Evolutionary conservation across 352 stramenopile genomes (phyloP), one percentile per base, ranked within the genome.

Genomic region (Globisporangium camurandrum): DNA sequence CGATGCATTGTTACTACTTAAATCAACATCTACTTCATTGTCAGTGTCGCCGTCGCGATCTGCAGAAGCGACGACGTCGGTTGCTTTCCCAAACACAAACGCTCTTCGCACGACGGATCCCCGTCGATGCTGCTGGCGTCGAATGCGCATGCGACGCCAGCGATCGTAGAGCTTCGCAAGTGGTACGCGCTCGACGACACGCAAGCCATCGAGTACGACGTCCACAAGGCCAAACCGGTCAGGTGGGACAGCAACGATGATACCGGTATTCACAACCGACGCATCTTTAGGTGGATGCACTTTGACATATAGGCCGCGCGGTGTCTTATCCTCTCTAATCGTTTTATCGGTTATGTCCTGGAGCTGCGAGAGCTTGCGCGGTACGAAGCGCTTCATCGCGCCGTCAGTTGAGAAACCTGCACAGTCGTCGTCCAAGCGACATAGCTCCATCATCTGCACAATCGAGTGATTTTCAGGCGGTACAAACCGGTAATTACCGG

Each of bases 321-420:
- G 23, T 77, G 8, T 12, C 19, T 26, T 51, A 12, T n/a, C 22
- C 6, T 14, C 50, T 27, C 16, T 23, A n/a, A 30, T 26, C 11
- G 16, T 48, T 28, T 67, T 89, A n/a, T n/a, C n/a, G n/a, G n/a
- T n/a, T n/a, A n/a, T 87, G 0, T 64, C 49, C 30, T 86, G 66
- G 3, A 92, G 60, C 22, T 89, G 80, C 17, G 77, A 88, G 3
- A 92, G 64, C 50, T 87, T 75, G 3, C 80, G 66, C 3, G 75
- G 77, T 19, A 92, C 63, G 39, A 92, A 89, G 4, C 77, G 69
- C 60, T 92, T 92, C 36, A 92, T 62, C 9, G 75, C 51, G 7
- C 80, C 73, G 50, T 92, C 74, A 0, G 80, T 88, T 4, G 77
- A 70, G 56, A 92, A 89, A 1, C 61, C 80, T 0, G 75, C 80